A percentile compares a stretch with the other conserved stretches of the same genome.
Conservation (phyloP, 2,329 filamentous ascomycete species). For the Xylaria sp. region DNA sequence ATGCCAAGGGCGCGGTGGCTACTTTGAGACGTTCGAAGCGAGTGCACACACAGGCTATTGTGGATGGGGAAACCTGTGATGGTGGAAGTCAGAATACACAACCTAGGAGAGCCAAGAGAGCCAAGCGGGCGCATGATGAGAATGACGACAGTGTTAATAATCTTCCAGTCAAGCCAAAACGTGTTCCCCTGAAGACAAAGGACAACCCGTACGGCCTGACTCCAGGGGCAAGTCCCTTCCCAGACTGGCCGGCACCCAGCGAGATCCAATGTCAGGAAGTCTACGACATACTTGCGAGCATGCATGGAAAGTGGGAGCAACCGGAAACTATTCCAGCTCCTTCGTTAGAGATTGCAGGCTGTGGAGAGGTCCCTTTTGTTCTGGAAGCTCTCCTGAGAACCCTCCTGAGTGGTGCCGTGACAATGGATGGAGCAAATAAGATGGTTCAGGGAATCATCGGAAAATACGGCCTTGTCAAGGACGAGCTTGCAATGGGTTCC, state of each 20-base stretch:
- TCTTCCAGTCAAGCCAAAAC: conserved; percentile 20
- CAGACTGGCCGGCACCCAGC: conserved; percentile 60
- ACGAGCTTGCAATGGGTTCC: conserved; percentile 62
- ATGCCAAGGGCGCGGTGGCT: not conserved
- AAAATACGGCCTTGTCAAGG: conserved; percentile 57
- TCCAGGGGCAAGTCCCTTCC: conserved; percentile 60
- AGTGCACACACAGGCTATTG: conserved; percentile 2
- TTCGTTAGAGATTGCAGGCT: conserved; percentile 65
- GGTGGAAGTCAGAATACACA: not conserved
- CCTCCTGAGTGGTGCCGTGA: conserved; percentile 47
- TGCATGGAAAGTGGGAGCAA: conserved; percentile 59
- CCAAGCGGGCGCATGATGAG: conserved; percentile 12
- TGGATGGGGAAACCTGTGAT: not conserved
- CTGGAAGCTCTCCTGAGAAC: conserved; percentile 51
- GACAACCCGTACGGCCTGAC: conserved; percentile 48
- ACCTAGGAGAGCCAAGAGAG: conserved; percentile 9
- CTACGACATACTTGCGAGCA: conserved; percentile 55
- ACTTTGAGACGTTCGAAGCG: conserved; percentile 15
- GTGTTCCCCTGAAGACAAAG: conserved; percentile 28
- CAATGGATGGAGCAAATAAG: conserved; percentile 49
- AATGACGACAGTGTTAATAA: not conserved
- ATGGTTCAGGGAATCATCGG: conserved; percentile 61
- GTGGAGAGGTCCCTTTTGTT: conserved; percentile 51
- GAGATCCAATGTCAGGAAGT: conserved; percentile 65
- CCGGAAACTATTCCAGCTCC: conserved; percentile 65